Evolutionary conservation across 371 early-diverging fungal species (phyloP).

Genomic region (Syncephalastrum racemosum): DNA sequence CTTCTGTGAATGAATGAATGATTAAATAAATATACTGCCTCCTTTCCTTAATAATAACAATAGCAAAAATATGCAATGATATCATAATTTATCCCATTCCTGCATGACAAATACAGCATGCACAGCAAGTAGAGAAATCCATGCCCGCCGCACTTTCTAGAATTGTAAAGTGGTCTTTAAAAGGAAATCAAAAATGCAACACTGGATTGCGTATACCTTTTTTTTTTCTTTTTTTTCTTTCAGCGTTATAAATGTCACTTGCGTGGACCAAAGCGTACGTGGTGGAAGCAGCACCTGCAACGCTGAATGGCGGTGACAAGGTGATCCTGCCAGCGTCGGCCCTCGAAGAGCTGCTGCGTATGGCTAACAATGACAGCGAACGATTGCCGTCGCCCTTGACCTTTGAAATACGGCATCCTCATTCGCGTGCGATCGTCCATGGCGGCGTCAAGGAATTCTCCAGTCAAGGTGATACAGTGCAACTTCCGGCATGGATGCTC

Average conservation of each 20-base stretch:
- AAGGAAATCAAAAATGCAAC: too few relatives aligned
- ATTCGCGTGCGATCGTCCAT: constrained; percentile 42
- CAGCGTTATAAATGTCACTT: constrained; percentile 2
- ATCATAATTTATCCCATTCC: too few relatives aligned
- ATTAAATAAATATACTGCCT: too few relatives aligned
- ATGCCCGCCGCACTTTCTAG: too few relatives aligned
- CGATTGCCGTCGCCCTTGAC: constrained; percentile 67
- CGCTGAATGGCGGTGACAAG: constrained; percentile 62
- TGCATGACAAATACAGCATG: too few relatives aligned
- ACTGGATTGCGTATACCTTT: constrained; percentile 6
- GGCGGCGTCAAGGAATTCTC: constrained; percentile 85
- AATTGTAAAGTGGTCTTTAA: too few relatives aligned
- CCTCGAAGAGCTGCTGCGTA: constrained; percentile 53
- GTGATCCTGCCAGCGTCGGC: constrained; percentile 58
- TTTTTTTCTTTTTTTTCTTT: neutral
- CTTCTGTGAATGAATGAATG: too few relatives aligned
- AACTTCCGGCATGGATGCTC: constrained; percentile 65
- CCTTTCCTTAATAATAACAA: too few relatives aligned
- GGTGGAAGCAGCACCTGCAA: constrained; percentile 17
- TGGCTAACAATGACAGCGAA: constrained; percentile 13
- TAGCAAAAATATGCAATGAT: too few relatives aligned
- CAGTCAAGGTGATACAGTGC: constrained; percentile 41
- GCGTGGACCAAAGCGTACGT: constrained; percentile 26
- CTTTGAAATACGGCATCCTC: constrained; percentile 62
- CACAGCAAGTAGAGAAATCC: too few relatives aligned